Evolutionary conservation across 2,329 filamentous ascomycete genomes (phyloP), one percentile per base, ranked within the genome.

Genomic region (Leptographium procerum): DNA sequence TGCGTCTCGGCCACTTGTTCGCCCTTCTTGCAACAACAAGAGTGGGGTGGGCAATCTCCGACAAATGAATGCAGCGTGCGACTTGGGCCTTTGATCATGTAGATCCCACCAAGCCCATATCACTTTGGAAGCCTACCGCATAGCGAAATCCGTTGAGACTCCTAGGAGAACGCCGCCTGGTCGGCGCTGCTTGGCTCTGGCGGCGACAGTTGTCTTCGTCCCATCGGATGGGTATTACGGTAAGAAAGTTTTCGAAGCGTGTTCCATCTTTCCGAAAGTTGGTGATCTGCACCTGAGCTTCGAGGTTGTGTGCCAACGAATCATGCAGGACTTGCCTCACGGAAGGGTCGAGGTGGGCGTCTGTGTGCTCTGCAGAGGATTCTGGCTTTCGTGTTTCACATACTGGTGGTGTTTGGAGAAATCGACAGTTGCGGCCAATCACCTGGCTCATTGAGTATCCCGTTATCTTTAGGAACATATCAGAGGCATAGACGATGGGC

Each of bases 231-330:
- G 90, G 90, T 57, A 95, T 88, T 76, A 95, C 89, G n/a, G 87
- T 89, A 56, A 95, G 75, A 14, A 91, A 69, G 65, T 95, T 95
- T 76, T 86, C 86, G 67, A 95, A 95, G 0, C 79, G 78, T 64
- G 89, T 81, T 0, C 91, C 90, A 55, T 88, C 85, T 72, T 90
- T 88, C 62, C 87, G 83, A 69, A 91, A 95, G 68, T 95, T 95
- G 68, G 86, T 85, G 16, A 95, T 69, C 40, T 73, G 66, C 5
- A 79, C 63, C 57, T 79, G 75, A 6, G 81, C 65, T 66, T 83
- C 80, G 33, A 67, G 59, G 48, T 73, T 71, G 3, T 65, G 61
- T n/a, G 73, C 69, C 26, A 82, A 67, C 1, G 79, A 75, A 33
- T 72, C 68, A 8, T 72, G 70, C 72, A 83, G 75, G 48, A 62